Base-by-base conservation (phyloP, 768 basidiomycete species). In the Xerocomus spinulosus region DNA sequence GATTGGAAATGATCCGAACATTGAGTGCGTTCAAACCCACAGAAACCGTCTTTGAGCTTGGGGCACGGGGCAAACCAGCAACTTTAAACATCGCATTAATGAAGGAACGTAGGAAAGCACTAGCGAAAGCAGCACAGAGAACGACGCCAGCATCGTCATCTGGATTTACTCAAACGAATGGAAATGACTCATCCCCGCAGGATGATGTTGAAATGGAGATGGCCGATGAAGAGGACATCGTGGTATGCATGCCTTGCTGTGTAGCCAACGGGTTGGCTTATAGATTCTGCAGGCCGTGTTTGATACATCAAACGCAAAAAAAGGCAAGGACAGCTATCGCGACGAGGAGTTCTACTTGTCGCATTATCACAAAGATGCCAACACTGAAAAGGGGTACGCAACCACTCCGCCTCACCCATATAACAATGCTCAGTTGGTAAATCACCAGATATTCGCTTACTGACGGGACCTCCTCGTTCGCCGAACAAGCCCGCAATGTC, bases 341-440 rank as follows among this genome's bases (percentile, higher is more conserved):
- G 94, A 97, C 57, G 76, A 82, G 3, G 84, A 89, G 30, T 95
- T 91, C 60, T 98, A 93, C 68, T 83, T 98, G 80, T 87, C 89
- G 2, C 83, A 98, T 71, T 83, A 85, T 58, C 92, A 94, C 64
- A 89, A 88, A 59, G 91, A 85, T 51, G 85, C 87, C 29, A 73
- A 76, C 44, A 84, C 91, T 1, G 94, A 98, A 62, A 91, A 90
- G 70, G 94, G 94, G 93, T 92, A 64, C 48, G 77, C 68, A 36
- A 42, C n/a, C 5, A 25, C 42, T 23, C 14, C n/a, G 32, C 30
- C 33, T 14, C 33, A 17, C 26, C 20, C 23, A 6, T 14, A 23
- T 15, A 29, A 2, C 33, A 17, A 3, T 36, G 9, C 45, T 43
- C 40, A 34, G 15, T 43, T 23, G 28, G 49, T 26, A 44, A 12